Conservation (phyloP, 257 asterid species). For the Sherardia arvensis region DNA sequence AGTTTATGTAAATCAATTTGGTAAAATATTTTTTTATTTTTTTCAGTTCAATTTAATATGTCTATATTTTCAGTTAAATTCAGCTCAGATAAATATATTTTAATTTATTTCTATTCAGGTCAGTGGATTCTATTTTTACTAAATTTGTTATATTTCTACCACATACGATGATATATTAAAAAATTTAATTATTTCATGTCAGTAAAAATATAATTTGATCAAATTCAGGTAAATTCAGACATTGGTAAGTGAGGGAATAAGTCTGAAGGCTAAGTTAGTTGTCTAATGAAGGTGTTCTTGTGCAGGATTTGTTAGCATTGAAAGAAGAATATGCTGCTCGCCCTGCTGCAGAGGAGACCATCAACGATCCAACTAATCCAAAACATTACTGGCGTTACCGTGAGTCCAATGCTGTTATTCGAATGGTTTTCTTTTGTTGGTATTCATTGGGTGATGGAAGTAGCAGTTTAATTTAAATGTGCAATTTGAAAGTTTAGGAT, state of each 20-base stretch:
- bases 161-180: too few relatives aligned
- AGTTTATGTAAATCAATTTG: too few relatives aligned
- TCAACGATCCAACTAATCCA: conserved; percentile 93
- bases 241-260: not conserved
- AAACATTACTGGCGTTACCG: conserved; percentile 95
- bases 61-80: too few relatives aligned
- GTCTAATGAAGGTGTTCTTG: not conserved
- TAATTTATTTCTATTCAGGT: too few relatives aligned
- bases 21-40: too few relatives aligned
- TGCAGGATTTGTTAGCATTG: conserved; percentile 82
- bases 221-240: too few relatives aligned
- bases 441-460: not conserved
- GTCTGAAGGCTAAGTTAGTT: not conserved
- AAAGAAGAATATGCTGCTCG: conserved; percentile 77
- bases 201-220: too few relatives aligned
- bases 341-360: conserved; percentile 88
- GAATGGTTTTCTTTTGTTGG: not conserved
- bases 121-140: too few relatives aligned
- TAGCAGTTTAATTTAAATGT: not conserved
- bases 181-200: too few relatives aligned
- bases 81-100: too few relatives aligned
- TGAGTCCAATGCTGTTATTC: conserved; percentile 24
- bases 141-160: too few relatives aligned
- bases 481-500: not conserved
- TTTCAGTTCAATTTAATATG: too few relatives aligned